Conservation (phyloP, 495 filamentous ascomycete genomes). For the Penicillium lividum region DNA sequence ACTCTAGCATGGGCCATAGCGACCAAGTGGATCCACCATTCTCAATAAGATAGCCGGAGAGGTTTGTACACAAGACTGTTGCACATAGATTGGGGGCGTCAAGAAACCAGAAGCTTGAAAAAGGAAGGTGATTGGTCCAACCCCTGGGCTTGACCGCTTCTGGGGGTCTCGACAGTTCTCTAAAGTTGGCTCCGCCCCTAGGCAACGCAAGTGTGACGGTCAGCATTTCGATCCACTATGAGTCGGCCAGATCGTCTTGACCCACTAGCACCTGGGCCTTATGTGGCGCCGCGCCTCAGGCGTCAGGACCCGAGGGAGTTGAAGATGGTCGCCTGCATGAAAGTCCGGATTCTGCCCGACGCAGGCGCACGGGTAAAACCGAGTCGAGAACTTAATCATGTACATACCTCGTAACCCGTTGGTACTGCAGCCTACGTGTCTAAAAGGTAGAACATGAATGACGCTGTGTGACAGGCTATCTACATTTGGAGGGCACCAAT, state of each 20-base stretch:
- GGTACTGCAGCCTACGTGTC: conserved; percentile 18
- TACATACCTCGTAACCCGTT: conserved; percentile 5
- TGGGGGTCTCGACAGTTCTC: neutral
- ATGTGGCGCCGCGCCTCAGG: conserved; percentile 29
- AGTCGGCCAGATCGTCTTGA: conserved; percentile 17
- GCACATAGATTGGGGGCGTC: conserved; percentile 7
- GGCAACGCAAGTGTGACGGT: conserved; percentile 19
- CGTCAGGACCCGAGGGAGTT: conserved; percentile 17
- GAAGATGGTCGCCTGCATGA: conserved; percentile 16
- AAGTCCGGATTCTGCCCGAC: conserved; percentile 18
- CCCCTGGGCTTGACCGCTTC: conserved; percentile 15
- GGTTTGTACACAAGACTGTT: neutral
- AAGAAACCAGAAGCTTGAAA: neutral
- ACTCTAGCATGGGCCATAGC: neutral
- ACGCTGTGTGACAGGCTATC: conserved; percentile 19
- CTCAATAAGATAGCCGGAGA: neutral
- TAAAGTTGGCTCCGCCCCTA: conserved; percentile 14
- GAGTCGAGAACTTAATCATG: conserved; percentile 15
- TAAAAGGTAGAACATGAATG: conserved; percentile 3
- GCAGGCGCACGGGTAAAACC: conserved; percentile 21
- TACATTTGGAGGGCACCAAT: conserved; percentile 2
- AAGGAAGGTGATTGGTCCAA: conserved; percentile 6
- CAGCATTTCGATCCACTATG: conserved; percentile 4
- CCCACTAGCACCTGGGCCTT: conserved; percentile 27
- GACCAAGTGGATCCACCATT: neutral